Percentiles rank a stretch among this genome's conserved stretches.
phyloP scores from a whole-genome alignment of 2,329 filamentous ascomycete species.

The Scopulariopsis brevicaulis region DNA sequence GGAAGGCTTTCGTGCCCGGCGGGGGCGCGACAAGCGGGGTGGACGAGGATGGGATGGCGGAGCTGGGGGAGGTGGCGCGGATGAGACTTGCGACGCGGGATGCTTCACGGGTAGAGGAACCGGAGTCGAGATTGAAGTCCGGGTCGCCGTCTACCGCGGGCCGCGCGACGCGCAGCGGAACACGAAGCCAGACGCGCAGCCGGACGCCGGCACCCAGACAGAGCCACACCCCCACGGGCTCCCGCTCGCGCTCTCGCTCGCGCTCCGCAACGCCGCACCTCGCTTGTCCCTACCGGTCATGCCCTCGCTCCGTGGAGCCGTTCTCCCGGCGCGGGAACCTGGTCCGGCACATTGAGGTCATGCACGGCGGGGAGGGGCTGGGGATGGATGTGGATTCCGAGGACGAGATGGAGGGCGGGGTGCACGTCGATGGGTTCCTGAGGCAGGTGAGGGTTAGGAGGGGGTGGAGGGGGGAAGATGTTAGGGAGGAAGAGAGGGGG shows the following conservation, averaged over 20 bases:
- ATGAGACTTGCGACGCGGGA: constrained; percentile 14
- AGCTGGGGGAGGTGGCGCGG: constrained; percentile 9
- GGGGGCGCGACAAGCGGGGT: constrained; percentile 4
- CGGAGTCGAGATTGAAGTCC: background rate
- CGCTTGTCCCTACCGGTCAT: constrained; percentile 24
- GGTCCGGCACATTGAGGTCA: constrained; percentile 22
- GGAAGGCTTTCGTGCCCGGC: background rate
- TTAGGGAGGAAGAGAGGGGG: constrained; percentile 15
- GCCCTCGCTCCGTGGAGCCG: constrained; percentile 21
- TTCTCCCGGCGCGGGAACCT: constrained; percentile 24
- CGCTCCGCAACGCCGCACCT: constrained; percentile 12
- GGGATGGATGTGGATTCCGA: constrained; percentile 27
- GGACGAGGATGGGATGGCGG: constrained; percentile 5
- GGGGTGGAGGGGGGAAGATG: constrained; percentile 29
- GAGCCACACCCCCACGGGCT: background rate
- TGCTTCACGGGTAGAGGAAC: background rate
- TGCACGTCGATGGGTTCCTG: constrained; percentile 60
- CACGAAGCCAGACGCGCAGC: background rate
- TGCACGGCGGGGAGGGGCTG: constrained; percentile 21
- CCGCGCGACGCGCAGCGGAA: background rate
- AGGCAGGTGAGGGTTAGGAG: constrained; percentile 35
- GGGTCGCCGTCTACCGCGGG: constrained; percentile 7
- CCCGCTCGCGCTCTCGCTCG: constrained; percentile 5
- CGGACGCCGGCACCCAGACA: background rate
- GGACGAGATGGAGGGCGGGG: constrained; percentile 47